Base-by-base conservation (phyloP, 2,329 filamentous ascomycete species). In the Fusarium sp. region DNA sequence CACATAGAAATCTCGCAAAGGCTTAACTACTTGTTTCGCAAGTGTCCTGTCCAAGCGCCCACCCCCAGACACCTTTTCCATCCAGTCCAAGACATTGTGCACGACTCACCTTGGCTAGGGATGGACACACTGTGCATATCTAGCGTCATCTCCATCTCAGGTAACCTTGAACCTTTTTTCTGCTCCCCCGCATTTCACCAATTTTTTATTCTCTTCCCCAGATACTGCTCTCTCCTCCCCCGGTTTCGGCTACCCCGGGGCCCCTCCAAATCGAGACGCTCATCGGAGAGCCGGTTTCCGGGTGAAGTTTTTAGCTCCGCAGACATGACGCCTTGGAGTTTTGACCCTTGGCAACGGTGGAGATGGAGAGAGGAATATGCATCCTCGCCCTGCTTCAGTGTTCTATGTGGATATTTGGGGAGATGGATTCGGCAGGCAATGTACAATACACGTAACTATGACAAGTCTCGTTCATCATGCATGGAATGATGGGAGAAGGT, bases 111-210 rank as follows among this genome's bases (percentile, higher is more conserved):
- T 20, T 35, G 57, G 52, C 53, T 66, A 70, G 67, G 67, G 63
- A 68, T 46, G 50, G 41, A 70, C 67, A 70, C 65, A 47, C 55
- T 47, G 63, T 68, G 67, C 67, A 70, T 69, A 23, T 31, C 43
- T 69, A 69, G 66, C 52, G 52, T 13, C 5, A 29, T 54, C 48
- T 66, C 37, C 52, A 52, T 58, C 47, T 67, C 56, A 26, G 35
- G 28, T 3, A 23, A n/a, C 20, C 33, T 31, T 50, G 31, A 18
- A 48, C 35, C 52, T 49, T 37, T 11, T 23, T 57, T 57, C 43
- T 41, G 24, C 23, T 23, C 49, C 57, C 62, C 65, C 66, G 48
- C 54, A 57, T 57, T 47, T 47, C 21, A n/a, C n/a, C 9, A 33
- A 23, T 16, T 24, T 23, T 39, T 15, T 6, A 16, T 28, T 56